A percentile compares a stretch with the other conserved stretches of the same genome.
phyloP scores from a whole-genome alignment of 441 rosid species.

The Brassica hybrid region DNA sequence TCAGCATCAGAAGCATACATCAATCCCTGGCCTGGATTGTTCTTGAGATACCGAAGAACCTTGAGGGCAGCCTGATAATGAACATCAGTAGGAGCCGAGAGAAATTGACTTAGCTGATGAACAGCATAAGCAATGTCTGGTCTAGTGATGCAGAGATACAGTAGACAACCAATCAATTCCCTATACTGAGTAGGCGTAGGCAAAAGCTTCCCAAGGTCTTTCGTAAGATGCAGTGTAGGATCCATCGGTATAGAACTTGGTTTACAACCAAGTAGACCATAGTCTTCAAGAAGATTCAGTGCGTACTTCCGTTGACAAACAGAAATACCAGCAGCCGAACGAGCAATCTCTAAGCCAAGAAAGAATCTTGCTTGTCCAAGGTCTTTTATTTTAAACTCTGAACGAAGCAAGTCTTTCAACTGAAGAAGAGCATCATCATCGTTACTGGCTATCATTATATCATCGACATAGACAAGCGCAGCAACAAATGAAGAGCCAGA shows the following conservation, averaged over 20 bases:
- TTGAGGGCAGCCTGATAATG: neutral
- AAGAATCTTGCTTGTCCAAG: neutral
- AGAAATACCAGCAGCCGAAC: neutral
- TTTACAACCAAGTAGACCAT: neutral
- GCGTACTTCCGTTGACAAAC: neutral
- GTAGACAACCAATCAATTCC: neutral
- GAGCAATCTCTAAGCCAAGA: neutral
- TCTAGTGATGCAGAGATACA: neutral
- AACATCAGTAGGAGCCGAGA: neutral
- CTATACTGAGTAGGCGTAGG: neutral
- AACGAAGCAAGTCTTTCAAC: neutral
- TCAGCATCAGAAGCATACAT: neutral
- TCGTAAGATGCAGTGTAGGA: neutral
- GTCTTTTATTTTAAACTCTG: neutral
- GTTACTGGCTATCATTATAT: neutral
- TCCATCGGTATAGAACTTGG: neutral
- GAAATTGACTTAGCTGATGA: neutral
- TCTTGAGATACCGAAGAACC: neutral
- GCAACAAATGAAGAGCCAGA: neutral
- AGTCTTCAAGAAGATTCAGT: neutral
- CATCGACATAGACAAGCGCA: neutral
- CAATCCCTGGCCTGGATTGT: neutral
- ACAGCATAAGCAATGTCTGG: neutral
- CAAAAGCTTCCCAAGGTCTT: neutral
- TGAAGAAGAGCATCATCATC: neutral